Evolutionary conservation across 345 rosid genomes (phyloP).

Genomic region (Moricandia moricandioides): DNA sequence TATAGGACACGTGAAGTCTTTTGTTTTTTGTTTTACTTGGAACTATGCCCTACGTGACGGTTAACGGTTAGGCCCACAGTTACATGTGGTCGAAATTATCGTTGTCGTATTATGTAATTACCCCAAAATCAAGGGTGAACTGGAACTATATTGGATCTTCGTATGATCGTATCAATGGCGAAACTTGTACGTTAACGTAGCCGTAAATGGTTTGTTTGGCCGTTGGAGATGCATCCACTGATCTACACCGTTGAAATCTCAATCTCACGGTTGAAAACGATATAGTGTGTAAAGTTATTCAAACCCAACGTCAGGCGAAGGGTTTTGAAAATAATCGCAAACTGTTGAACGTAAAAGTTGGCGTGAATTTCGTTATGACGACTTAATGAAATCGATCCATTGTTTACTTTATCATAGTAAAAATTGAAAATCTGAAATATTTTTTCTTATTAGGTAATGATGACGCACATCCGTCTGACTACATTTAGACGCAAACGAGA

Average conservation of each 20-base stretch:
- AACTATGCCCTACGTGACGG: constrained; percentile 19
- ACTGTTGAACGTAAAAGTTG: constrained; percentile 35
- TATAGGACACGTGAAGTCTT: not conserved
- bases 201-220: constrained; percentile 51
- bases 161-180: constrained; percentile 14
- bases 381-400: not conserved
- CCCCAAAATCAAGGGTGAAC: constrained; percentile 23
- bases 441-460: not conserved
- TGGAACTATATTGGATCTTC: not conserved
- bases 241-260: not conserved
- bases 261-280: constrained; percentile 26
- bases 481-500: not conserved
- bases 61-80: constrained; percentile 32
- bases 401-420: not conserved
- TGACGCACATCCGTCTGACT: not conserved
- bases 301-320: constrained; percentile 1
- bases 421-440: not conserved
- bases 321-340: constrained; percentile 8
- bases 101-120: constrained; percentile 6
- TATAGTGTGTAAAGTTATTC: not conserved
- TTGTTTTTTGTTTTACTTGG: not conserved
- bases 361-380: constrained; percentile 31
- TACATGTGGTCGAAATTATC: not conserved
- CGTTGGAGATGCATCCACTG: constrained; percentile 25
- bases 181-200: constrained; percentile 37